Conservation (phyloP, 2,329 filamentous ascomycete genomes). For the Trichoderma simmonsii region DNA sequence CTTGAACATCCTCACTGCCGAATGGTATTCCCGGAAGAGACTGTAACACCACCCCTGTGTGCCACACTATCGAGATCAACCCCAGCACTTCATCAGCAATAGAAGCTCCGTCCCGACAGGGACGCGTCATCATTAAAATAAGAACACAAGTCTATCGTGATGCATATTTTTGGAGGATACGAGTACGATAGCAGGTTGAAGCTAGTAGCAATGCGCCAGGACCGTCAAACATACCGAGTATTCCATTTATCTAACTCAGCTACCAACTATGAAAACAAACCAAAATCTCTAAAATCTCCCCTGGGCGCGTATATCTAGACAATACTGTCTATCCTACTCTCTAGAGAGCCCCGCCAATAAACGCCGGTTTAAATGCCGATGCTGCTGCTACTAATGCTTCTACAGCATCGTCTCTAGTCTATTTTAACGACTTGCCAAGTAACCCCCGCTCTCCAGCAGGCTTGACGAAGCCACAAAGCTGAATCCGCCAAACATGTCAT, state of each 20-base stretch:
- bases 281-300: not conserved
- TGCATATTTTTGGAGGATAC: not conserved
- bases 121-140: not conserved
- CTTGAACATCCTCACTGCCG: not conserved
- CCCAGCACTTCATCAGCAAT: not conserved
- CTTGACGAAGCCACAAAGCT: conserved; percentile 61
- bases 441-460: conserved; percentile 49
- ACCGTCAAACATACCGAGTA: not conserved
- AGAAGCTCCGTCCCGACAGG: not conserved
- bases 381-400: not conserved
- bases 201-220: not conserved
- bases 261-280: not conserved
- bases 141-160: not conserved
- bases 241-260: not conserved
- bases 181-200: not conserved
- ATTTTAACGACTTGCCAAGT: conserved; percentile 2
- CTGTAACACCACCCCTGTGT: not conserved
- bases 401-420: not conserved
- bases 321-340: not conserved
- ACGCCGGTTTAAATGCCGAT: conserved; percentile 1
- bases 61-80: not conserved
- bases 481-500: conserved; percentile 62
- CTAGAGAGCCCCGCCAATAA: not conserved
- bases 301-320: not conserved
- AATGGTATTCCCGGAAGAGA: not conserved